Base-by-base conservation (phyloP, 1,139 yeast species). In the Suhomyces terraborum region DNA sequence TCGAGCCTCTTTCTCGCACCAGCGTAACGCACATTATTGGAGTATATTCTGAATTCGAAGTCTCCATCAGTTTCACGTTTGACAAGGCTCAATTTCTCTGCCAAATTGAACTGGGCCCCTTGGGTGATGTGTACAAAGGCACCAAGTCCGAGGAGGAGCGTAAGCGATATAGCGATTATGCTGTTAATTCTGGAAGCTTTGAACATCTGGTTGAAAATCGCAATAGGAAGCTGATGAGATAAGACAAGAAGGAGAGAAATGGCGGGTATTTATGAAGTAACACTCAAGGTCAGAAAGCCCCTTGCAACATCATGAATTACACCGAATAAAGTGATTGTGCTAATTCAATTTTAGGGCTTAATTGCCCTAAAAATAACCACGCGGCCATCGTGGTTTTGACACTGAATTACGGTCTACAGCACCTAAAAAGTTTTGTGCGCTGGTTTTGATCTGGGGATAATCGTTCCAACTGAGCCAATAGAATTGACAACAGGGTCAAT, bases 11-110 rank as follows among this genome's bases (percentile, higher is more conserved):
- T 45, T 12, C 40, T 43, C 12, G 44, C 39, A 10, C 59, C 51
- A 24, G 54, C 62, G 24, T 46, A 52, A 36, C 68, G 51, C 3
- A 64, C 62, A 37, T 64, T 64, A 29, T 59, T 59, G n/a, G 63
- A 52, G 40, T 56, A 52, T 9, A 58, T 44, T 42, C 55, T 50
- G 27, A 59, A 51, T 17, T 43, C 45, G 21, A 54, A 51, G 13
- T 39, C 43, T 9, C 39, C 41, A 19, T 37, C 32, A 14, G 21
- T 26, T 4, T 31, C 37, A 27, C 37, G 37, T 21, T 30, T 30
- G 8, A 34, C 33, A 13, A 36, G 19, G 8, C 22, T 19, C 8
- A 30, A 5, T 4, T 13, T 19, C 4, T 32, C 16, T 8, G 27
- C 8, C 21, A 32, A 20, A 6, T 26, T 12, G 8, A 12, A 10